These are phyloP conservation scores for Allium cepa DNA, from an alignment of 106 monocot genomes.

Conservation along the genomic window DNA sequence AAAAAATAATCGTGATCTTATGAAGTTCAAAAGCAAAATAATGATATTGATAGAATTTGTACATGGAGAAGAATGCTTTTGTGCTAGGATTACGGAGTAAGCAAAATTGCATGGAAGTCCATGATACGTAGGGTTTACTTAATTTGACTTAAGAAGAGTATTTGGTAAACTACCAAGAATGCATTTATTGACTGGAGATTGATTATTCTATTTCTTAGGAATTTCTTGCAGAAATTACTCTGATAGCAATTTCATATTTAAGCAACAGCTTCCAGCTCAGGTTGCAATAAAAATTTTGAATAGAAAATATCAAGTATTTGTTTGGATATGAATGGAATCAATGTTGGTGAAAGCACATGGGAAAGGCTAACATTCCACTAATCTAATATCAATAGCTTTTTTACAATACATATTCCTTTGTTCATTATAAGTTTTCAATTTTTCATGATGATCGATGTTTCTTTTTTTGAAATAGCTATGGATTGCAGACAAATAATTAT, in stretches of 20 bases:
- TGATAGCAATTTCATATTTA: neutral
- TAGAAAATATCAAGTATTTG: neutral
- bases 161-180: neutral
- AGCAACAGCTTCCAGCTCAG: neutral
- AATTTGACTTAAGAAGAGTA: neutral
- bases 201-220: neutral
- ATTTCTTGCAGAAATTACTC: neutral
- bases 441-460: too few relatives aligned
- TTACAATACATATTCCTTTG: too few relatives aligned
- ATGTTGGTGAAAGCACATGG: constrained; percentile 4
- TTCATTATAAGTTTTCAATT: too few relatives aligned
- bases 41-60: neutral
- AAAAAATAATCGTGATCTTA: neutral
- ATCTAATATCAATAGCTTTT: neutral
- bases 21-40: neutral
- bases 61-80: neutral
- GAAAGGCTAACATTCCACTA: constrained; percentile 3
- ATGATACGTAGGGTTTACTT: neutral
- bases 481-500: too few relatives aligned
- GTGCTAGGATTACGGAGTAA: neutral
- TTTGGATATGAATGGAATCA: constrained; percentile 6
- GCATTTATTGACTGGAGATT: neutral
- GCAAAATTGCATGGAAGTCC: neutral
- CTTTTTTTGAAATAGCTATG: too few relatives aligned
- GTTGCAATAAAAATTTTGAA: neutral